Percentiles rank a stretch among this genome's conserved stretches.
phyloP scores from a whole-genome alignment of 257 asterid species.

The Verbascum thapsus region DNA sequence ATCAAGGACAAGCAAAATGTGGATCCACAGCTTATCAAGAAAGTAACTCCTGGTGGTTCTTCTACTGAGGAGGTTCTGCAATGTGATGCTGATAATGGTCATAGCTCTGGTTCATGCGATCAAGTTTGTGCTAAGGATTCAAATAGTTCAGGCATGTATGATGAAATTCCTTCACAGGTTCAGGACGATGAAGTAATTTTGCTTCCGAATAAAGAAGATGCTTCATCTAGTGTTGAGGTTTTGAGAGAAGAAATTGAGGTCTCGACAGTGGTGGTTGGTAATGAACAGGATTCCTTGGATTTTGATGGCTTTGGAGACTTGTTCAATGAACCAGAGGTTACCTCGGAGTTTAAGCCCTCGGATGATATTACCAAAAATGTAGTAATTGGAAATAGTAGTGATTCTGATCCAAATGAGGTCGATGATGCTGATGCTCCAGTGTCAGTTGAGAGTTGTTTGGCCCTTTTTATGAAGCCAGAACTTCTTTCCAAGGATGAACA shows the following conservation, averaged over 20 bases:
- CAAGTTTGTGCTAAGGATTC: slow-evolving; percentile 37
- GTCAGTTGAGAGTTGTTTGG: slow-evolving; percentile 86
- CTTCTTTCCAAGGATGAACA: slow-evolving; percentile 81
- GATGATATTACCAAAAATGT: slow-evolving; percentile 39
- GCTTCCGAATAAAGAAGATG: slow-evolving; percentile 58
- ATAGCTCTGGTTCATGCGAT: slow-evolving; percentile 40
- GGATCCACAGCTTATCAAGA: slow-evolving; percentile 30
- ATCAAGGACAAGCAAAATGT: slow-evolving; percentile 34
- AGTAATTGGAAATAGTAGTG: slow-evolving; percentile 55
- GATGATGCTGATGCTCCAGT: slow-evolving; percentile 78
- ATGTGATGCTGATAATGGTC: slow-evolving; percentile 35
- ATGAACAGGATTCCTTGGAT: slow-evolving; percentile 48
- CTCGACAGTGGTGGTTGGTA: slow-evolving; percentile 37
- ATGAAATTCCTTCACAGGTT: slow-evolving; percentile 45
- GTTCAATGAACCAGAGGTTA: slow-evolving; percentile 77
- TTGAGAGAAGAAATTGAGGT: slow-evolving; percentile 37
- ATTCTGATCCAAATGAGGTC: slow-evolving; percentile 91
- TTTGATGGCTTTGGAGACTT: slow-evolving; percentile 77
- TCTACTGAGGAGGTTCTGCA: slow-evolving; percentile 32
- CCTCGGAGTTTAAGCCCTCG: slow-evolving; percentile 36
- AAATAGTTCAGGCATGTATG: slow-evolving; percentile 42
- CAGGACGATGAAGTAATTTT: slow-evolving; percentile 49
- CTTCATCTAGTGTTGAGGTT: slow-evolving; percentile 36
- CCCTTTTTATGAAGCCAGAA: slow-evolving; percentile 74
- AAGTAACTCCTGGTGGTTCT: slow-evolving; percentile 28